Percentiles rank a stretch among this genome's conserved stretches.
phyloP scores from a whole-genome alignment of 1,284 basidiomycete species.

The Dichomitus squalens region DNA sequence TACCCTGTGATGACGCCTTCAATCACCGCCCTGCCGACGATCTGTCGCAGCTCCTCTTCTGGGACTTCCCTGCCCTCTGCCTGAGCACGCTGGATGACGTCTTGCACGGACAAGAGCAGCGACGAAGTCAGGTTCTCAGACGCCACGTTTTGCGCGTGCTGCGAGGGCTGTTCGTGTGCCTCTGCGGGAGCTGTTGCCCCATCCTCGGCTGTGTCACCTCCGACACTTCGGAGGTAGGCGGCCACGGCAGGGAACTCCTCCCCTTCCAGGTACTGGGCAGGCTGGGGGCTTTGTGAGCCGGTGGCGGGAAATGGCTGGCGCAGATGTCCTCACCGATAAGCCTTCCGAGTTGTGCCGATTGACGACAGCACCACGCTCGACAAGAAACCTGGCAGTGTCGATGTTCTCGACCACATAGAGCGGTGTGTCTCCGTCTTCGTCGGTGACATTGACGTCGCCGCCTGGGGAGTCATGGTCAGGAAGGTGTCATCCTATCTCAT shows the following conservation, averaged over 20 bases:
- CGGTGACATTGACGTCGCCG: constrained; percentile 85
- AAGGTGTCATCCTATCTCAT: constrained; percentile 7
- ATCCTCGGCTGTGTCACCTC: constrained; percentile 16
- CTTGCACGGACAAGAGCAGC: constrained; percentile 66
- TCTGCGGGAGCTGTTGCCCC: constrained; percentile 11
- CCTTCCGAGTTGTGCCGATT: constrained; percentile 71
- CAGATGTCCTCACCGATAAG: constrained; percentile 59
- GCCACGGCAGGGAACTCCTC: constrained; percentile 86
- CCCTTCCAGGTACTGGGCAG: constrained; percentile 73
- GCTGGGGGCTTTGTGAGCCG: constrained; percentile 43
- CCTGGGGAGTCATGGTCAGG: constrained; percentile 43
- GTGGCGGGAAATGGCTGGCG: neutral
- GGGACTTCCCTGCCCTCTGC: constrained; percentile 58
- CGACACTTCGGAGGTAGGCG: constrained; percentile 51
- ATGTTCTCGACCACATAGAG: constrained; percentile 88
- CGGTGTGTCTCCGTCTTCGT: constrained; percentile 89
- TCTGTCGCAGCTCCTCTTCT: constrained; percentile 57
- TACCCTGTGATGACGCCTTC: constrained; percentile 63
- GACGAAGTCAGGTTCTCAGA: constrained; percentile 71
- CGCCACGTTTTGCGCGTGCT: constrained; percentile 68
- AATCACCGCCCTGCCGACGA: constrained; percentile 62
- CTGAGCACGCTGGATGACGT: constrained; percentile 68
- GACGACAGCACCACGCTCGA: constrained; percentile 79
- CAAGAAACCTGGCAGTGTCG: constrained; percentile 76
- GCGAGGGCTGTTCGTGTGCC: constrained; percentile 48